Percentiles rank a stretch among this genome's conserved stretches.
Evolutionary conservation across 2,329 filamentous ascomycete genomes (phyloP).

Genomic region (Verticillium nubilum): DNA sequence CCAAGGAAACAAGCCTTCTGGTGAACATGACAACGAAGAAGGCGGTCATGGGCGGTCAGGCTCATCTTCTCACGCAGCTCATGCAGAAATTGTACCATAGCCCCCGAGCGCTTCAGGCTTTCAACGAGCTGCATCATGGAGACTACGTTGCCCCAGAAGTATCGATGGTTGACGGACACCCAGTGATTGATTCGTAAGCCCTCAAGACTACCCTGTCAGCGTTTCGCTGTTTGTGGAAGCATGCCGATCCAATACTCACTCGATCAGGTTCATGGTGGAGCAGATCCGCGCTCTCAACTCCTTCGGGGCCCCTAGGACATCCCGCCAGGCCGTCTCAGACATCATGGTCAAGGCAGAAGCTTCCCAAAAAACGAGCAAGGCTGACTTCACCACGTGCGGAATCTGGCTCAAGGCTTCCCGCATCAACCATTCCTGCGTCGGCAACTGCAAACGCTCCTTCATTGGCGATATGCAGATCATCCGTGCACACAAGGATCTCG

Average conservation of each 20-base stretch:
- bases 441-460: conserved; percentile 40
- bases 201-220: neutral
- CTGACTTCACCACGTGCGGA: conserved; percentile 24
- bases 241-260: neutral
- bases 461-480: conserved; percentile 50
- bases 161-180: conserved; percentile 24
- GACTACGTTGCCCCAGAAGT: conserved; percentile 26
- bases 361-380: neutral
- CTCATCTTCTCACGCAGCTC: conserved; percentile 30
- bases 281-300: conserved; percentile 35
- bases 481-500: conserved; percentile 37
- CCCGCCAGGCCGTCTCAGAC: conserved; percentile 1
- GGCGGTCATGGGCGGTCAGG: conserved; percentile 29
- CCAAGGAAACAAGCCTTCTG: conserved; percentile 20
- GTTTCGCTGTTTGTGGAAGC: neutral
- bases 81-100: conserved; percentile 40
- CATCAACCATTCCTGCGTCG: conserved; percentile 47
- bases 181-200: conserved; percentile 40
- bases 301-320: conserved; percentile 29
- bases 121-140: conserved; percentile 33
- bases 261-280: conserved; percentile 37
- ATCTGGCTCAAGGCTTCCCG: conserved; percentile 42
- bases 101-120: conserved; percentile 22
- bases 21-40: conserved; percentile 28
- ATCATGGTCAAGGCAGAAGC: too few species aligned